Evolutionary conservation across 768 basidiomycete species (phyloP), one percentile per base, ranked within the genome.

Genomic region (Mrakia frigida): DNA sequence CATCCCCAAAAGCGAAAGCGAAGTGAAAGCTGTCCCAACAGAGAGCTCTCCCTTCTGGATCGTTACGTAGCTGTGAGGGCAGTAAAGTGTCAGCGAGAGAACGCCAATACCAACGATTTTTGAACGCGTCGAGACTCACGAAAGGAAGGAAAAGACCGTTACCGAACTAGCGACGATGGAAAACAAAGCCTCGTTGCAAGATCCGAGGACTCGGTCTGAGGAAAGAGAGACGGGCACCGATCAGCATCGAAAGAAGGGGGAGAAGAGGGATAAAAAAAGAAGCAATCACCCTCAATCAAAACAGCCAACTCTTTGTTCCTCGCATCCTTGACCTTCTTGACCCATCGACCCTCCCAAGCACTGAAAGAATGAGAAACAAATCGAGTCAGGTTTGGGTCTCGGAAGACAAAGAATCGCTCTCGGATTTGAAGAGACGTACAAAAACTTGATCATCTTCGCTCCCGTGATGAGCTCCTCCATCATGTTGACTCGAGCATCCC

Each of bases 1-100:
- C 94, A 97, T 94, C 60, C 86, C 86, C 83, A 96, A 95, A 59
- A 96, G 82, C 0, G 93, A 88, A 46, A 97, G 91, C 0, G 93
- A 90, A 61, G 94, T 96, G 81, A 96, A 96, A 0, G 95, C 94
- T 25, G 88, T 87, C 10, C 90, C 86, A 69, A 94, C 86, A 0
- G 92, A 91, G 67, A 98, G 82, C 65, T 68, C 35, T 25, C 65
- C 65, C 65, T 87, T 88, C 78, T 88, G 84, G 37, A 94, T 88
- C 77, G 88, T 93, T 31, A 86, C 52, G 56, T 74, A 78, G 28
- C 56, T 56, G 25, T n/a, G 56, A 11, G n/a, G 56, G 18, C 6
- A 43, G 23, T 11, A 16, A 74, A 72, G 35, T 14, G 28, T 9
- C 28, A 37, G 31, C 35, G 52, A 67, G 25, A 2, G 23, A 59